Conservation (phyloP, 2,329 filamentous ascomycete genomes). For the Sporothrix sp. region DNA sequence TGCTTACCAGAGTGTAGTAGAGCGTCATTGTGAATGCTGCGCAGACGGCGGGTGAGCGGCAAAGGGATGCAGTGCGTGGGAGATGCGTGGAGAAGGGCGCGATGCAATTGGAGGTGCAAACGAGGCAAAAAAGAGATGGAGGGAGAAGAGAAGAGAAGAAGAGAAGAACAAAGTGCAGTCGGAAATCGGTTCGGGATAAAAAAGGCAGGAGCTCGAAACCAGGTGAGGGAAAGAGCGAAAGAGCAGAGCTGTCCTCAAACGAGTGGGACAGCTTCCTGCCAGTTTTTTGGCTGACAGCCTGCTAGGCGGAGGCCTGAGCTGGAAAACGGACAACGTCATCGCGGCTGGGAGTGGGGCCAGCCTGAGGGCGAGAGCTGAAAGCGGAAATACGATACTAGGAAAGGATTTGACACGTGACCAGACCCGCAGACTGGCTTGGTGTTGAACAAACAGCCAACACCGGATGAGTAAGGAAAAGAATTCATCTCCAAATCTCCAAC, state of each 20-base stretch:
- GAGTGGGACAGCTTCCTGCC: too few relatives aligned
- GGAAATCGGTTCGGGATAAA: too few relatives aligned
- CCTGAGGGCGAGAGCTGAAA: too few relatives aligned
- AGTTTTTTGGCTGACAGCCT: conserved; percentile 2
- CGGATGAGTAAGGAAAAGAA: neutral
- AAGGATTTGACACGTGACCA: neutral
- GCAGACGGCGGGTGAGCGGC: neutral
- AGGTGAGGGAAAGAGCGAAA: neutral
- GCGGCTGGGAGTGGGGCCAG: conserved; percentile 2
- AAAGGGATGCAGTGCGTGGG: neutral
- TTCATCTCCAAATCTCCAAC: neutral
- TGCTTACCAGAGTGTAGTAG: conserved; percentile 43
- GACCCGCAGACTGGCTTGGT: neutral
- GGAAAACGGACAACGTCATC: conserved; percentile 9
- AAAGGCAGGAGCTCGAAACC: too few relatives aligned
- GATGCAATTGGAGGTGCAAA: neutral
- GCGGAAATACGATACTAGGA: too few relatives aligned
- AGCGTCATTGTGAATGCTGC: conserved; percentile 41
- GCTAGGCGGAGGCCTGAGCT: too few relatives aligned
- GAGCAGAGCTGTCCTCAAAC: neutral
- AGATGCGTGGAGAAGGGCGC: neutral
- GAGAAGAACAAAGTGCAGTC: neutral
- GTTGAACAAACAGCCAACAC: neutral
- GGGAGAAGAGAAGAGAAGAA: neutral
- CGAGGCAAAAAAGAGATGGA: neutral